These are phyloP conservation scores for Echria macrotheca DNA, from an alignment of 495 filamentous ascomycete genomes.

Conservation along the genomic window DNA sequence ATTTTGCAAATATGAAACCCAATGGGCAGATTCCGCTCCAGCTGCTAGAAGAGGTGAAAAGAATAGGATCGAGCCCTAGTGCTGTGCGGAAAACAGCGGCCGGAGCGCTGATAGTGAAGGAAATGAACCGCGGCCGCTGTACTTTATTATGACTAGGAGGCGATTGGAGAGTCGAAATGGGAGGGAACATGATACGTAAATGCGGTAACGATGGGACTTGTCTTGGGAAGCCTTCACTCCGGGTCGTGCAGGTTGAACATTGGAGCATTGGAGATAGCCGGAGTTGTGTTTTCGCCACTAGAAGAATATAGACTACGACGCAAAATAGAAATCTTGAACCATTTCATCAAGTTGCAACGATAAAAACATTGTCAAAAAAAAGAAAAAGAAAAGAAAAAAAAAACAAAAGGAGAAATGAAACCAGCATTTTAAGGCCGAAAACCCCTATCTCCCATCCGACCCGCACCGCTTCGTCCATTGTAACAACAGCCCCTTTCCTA, in stretches of 20 bases:
- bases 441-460: too few species aligned
- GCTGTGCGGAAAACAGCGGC: constrained; percentile 1
- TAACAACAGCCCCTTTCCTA: not conserved
- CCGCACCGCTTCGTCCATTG: too few species aligned
- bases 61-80: not conserved
- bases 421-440: too few species aligned
- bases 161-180: not conserved
- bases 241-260: not conserved
- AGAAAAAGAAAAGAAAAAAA: not conserved
- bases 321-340: too few species aligned
- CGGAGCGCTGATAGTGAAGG: not conserved
- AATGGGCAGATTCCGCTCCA: not conserved
- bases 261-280: not conserved
- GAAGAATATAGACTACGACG: too few species aligned
- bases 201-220: not conserved
- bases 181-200: not conserved
- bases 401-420: not conserved
- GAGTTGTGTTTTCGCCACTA: not conserved
- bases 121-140: not conserved
- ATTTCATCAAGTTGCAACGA: too few species aligned
- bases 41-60: not conserved
- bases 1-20: not conserved
- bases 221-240: not conserved
- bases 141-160: not conserved
- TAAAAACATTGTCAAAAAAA: too few species aligned